Evolutionary conservation across 108 stramenopile species (phyloP), one percentile per base, ranked within the genome.

Genomic region (Cylindrotheca fusiformis): DNA sequence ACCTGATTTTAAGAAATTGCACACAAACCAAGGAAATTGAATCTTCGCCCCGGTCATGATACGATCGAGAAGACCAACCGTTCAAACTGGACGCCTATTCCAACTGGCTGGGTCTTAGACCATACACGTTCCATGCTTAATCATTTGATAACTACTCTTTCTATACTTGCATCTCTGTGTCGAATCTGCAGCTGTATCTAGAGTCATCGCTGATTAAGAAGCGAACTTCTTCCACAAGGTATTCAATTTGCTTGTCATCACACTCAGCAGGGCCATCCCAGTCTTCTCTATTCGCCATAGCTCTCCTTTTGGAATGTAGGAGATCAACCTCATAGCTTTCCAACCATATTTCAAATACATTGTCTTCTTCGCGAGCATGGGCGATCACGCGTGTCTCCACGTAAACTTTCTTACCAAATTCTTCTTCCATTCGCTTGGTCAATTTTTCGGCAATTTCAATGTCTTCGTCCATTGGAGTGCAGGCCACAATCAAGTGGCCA

Each of bases 241-340:
- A 72, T 17, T 92, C 83, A 24, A 92, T 72, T 48, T 86, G 86
- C 18, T 66, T 52, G 21, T 87, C 91, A 58, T 92, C 80, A 31
- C 82, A 71, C 36, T 84, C 84, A 26, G 74, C 81, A 23, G 85
- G 87, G 45, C 87, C 87, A 2, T 62, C 72, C 87, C 87, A 89
- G 21, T 69, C 68, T 46, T 82, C 71, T 52, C 69, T 60, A 32
- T 74, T 67, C 44, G 64, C 63, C 31, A 60, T 68, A 1, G 83
- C 83, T 53, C 87, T 68, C 52, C 81, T 75, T 56, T 81, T 88
- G 36, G 85, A 86, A 58, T 92, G 91, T 23, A 92, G 60, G 27
- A 92, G 59, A 69, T 88, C 87, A 55, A 92, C 82, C 33, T 92
- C 87, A 58, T 83, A 93, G 48, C 84, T 85, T 72, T 93, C 91